phyloP scores from a whole-genome alignment of 176 grass and related monocot genomes.

The Phyllostachys edulis region DNA sequence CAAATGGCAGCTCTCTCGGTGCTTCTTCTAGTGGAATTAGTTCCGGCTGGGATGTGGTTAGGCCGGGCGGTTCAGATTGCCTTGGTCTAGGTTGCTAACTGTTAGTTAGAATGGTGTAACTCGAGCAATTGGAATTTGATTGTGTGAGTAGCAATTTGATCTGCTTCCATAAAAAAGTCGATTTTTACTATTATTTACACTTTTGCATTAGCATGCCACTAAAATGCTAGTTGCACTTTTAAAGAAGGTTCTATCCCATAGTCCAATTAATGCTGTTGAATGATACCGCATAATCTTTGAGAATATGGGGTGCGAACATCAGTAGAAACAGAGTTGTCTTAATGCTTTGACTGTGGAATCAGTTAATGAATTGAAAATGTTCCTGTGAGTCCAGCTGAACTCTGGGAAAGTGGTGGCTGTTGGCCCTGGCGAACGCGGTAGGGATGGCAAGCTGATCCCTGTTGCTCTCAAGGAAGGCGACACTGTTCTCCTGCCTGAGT shows the following conservation, averaged over 20 bases:
- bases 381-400: conserved; percentile 56
- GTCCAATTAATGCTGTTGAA: background rate
- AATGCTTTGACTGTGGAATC: background rate
- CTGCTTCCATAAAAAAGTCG: background rate
- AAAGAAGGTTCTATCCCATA: background rate
- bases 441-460: conserved; percentile 76
- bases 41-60: background rate
- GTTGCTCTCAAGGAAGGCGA: conserved; percentile 84
- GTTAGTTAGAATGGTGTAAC: background rate
- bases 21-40: background rate
- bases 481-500: conserved; percentile 85
- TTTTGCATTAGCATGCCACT: background rate
- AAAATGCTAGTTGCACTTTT: background rate
- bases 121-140: background rate
- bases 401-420: conserved; percentile 83
- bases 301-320: background rate
- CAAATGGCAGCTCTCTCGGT: background rate
- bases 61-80: background rate
- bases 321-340: background rate
- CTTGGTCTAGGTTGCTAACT: background rate
- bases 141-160: background rate
- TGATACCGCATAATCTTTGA: background rate
- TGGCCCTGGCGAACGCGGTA: conserved; percentile 72
- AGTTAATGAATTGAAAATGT: background rate
- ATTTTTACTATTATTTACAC: background rate